These are phyloP conservation scores for Psilocybe cyanescens DNA, from an alignment of 768 basidiomycete genomes.

Conservation along the genomic window DNA sequence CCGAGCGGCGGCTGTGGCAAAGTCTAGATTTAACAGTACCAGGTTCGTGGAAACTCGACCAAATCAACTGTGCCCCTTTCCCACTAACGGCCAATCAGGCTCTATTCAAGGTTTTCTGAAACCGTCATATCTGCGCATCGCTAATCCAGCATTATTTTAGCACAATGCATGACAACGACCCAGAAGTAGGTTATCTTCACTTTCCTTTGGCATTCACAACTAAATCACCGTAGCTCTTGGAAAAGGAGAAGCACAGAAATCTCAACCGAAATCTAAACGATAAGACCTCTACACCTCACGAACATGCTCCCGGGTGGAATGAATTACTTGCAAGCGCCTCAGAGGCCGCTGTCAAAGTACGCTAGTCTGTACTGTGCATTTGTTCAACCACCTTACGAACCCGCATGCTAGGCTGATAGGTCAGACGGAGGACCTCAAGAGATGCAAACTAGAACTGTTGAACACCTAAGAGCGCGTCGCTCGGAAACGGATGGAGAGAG, in stretches of 20 bases:
- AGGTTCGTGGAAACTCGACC: slow-evolving; percentile 23
- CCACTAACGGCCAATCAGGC: slow-evolving; percentile 1
- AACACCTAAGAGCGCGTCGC: slow-evolving; percentile 43
- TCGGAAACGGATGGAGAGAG: slow-evolving; percentile 33
- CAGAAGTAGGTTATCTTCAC: slow-evolving; percentile 40
- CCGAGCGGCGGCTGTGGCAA: slow-evolving; percentile 1
- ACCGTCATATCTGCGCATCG: background rate
- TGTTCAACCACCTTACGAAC: background rate
- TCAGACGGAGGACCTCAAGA: slow-evolving; percentile 30
- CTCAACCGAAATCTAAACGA: slow-evolving; percentile 42
- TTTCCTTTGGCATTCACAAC: background rate
- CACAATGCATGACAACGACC: slow-evolving; percentile 64
- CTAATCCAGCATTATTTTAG: slow-evolving; percentile 28
- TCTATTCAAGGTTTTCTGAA: slow-evolving; percentile 17
- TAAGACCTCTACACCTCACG: slow-evolving; percentile 50
- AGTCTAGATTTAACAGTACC: slow-evolving; percentile 21
- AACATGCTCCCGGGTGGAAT: slow-evolving; percentile 73
- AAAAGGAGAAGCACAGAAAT: slow-evolving; percentile 57
- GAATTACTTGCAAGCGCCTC: slow-evolving; percentile 65
- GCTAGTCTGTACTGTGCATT: background rate
- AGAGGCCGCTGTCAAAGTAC: slow-evolving; percentile 68
- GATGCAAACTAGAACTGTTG: slow-evolving; percentile 44
- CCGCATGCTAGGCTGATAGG: slow-evolving; percentile 44
- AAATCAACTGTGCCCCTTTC: background rate
- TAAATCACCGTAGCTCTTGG: slow-evolving; percentile 41